Percentiles rank a stretch among this genome's conserved stretches.
phyloP scores from a whole-genome alignment of 495 filamentous ascomycete genomes.

The Tuber brumale region DNA sequence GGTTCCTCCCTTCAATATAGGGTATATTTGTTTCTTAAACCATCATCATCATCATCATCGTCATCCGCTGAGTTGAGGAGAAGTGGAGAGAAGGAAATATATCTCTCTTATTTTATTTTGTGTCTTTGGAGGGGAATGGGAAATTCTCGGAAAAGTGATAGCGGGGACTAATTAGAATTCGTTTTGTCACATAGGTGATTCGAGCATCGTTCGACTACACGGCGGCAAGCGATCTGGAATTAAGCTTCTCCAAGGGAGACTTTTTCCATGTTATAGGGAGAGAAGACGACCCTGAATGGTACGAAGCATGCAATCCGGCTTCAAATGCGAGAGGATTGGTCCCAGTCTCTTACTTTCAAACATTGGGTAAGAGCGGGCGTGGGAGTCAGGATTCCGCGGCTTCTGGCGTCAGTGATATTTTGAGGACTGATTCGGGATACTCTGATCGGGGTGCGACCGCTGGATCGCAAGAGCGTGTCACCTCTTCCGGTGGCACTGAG shows the following conservation, averaged over 20 bases:
- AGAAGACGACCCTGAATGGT: conserved; percentile 92
- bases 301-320: conserved; percentile 95
- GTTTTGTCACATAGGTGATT: conserved; percentile 62
- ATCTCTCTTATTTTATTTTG: conserved; percentile 7
- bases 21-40: neutral
- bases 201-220: conserved; percentile 91
- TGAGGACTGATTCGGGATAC: conserved; percentile 69
- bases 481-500: conserved; percentile 24
- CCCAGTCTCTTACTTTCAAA: conserved; percentile 86
- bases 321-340: conserved; percentile 84
- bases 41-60: neutral
- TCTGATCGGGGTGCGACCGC: conserved; percentile 52
- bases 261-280: conserved; percentile 98
- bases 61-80: conserved; percentile 7
- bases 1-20: conserved; percentile 24
- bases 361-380: conserved; percentile 80
- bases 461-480: conserved; percentile 34
- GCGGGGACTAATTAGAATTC: conserved; percentile 6
- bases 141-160: neutral
- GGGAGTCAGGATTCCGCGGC: conserved; percentile 73
- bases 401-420: conserved; percentile 53
- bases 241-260: conserved; percentile 87
- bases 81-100: neutral
- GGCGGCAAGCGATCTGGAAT: conserved; percentile 66
- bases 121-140: conserved; percentile 23